Percentiles rank a stretch among this genome's conserved stretches.
Evolutionary conservation across 176 grass and related monocot species (phyloP).

Genomic region (Zea mays): Zm-B73-REFERENCE-NAM-5.0 NC_050096.1:266260001-266260500

Average conservation of each 20-base stretch:
- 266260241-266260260: conserved; percentile 80
- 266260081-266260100: conserved; percentile 64
- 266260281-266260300: conserved; percentile 22
- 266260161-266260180: conserved; percentile 63
- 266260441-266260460: no score
- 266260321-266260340: not conserved
- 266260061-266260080: conserved; percentile 26
- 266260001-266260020: not conserved
- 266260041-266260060: conserved; percentile 2
- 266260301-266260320: conserved; percentile 8
- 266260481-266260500: no score
- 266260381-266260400: not conserved
- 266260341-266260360: not conserved
- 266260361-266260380: conserved; percentile 4
- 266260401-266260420: not conserved
- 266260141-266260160: conserved; percentile 73
- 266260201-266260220: conserved; percentile 82
- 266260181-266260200: conserved; percentile 53
- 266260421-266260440: not conserved
- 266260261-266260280: conserved; percentile 18
- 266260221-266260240: conserved; percentile 70
- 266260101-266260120: conserved; percentile 82
- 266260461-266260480: no score
- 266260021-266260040: not conserved
- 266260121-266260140: conserved; percentile 84